Evolutionary conservation across 2,329 filamentous ascomycete species (phyloP).

Genomic region (Tolypocladium album): DNA sequence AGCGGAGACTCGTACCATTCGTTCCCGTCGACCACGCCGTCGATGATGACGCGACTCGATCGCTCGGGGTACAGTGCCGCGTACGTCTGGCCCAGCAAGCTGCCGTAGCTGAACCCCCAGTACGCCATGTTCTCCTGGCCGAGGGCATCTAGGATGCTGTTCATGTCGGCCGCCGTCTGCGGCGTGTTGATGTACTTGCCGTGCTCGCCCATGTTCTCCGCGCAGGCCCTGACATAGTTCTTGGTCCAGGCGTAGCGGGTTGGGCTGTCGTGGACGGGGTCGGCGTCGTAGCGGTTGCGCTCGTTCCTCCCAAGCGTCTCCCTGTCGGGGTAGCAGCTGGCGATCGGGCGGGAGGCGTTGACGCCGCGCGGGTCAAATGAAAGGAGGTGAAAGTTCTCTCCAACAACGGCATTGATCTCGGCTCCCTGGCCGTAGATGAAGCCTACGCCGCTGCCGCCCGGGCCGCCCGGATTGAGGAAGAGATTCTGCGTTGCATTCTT

Average conservation of each 20-base stretch:
- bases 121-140: slow-evolving; percentile 22
- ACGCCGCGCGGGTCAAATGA: slow-evolving; percentile 37
- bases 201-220: slow-evolving; percentile 32
- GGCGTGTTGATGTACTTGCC: slow-evolving; percentile 36
- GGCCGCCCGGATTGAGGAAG: slow-evolving; percentile 36
- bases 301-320: slow-evolving; percentile 17
- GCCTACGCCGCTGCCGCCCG: slow-evolving; percentile 30
- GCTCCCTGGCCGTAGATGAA: slow-evolving; percentile 24
- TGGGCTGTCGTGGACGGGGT: slow-evolving; percentile 20
- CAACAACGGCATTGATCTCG: slow-evolving; percentile 21
- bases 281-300: slow-evolving; percentile 2
- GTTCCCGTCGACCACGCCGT: slow-evolving; percentile 22
- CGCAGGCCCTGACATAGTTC: slow-evolving; percentile 29
- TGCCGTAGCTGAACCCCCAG: slow-evolving; percentile 33
- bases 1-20: slow-evolving; percentile 19
- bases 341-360: slow-evolving; percentile 16
- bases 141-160: slow-evolving; percentile 31
- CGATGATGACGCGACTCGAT: slow-evolving; percentile 21
- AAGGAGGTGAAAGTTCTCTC: slow-evolving; percentile 33
- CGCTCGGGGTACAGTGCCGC: slow-evolving; percentile 25
- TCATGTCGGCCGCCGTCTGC: slow-evolving; percentile 40
- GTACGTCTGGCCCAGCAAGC: slow-evolving; percentile 28
- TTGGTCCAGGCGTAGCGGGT: slow-evolving; percentile 29
- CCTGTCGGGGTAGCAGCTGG: slow-evolving; percentile 27
- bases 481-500: slow-evolving; percentile 30